A percentile compares a stretch with the other conserved stretches of the same genome.
These are phyloP conservation scores for Arachnopeziza araneosa DNA, from an alignment of 2,329 filamentous ascomycete species.

Conservation along the genomic window DNA sequence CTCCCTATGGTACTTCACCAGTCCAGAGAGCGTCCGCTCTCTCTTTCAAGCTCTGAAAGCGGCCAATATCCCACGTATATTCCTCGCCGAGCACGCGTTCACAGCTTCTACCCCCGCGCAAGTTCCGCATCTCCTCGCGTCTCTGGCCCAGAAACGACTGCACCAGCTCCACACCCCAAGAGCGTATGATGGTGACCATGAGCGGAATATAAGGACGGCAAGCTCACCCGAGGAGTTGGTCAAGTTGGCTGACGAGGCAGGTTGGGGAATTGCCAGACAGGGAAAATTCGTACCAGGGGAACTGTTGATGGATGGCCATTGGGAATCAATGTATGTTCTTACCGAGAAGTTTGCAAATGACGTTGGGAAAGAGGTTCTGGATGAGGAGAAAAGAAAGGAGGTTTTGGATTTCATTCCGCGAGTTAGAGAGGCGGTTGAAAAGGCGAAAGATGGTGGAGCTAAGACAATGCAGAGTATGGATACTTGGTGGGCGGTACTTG, in stretches of 20 bases:
- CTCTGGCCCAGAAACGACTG: constrained; percentile 11
- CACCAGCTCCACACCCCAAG: not conserved
- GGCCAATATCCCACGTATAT: not conserved
- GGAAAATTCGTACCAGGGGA: not conserved
- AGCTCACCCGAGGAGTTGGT: not conserved
- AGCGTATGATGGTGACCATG: not conserved
- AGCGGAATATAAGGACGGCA: not conserved
- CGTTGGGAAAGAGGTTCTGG: not conserved
- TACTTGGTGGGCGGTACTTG: not conserved
- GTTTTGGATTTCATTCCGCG: not conserved
- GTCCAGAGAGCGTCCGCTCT: constrained; percentile 30
- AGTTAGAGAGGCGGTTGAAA: not conserved
- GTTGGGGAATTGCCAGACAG: not conserved
- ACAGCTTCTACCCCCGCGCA: constrained; percentile 35
- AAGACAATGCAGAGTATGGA: not conserved
- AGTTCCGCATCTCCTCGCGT: constrained; percentile 46
- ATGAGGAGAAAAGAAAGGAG: not conserved
- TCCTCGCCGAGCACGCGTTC: constrained; percentile 43
- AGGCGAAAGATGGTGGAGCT: not conserved
- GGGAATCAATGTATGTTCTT: not conserved
- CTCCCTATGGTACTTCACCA: constrained; percentile 49
- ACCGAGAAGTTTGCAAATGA: not conserved
- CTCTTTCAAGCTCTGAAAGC: constrained; percentile 36
- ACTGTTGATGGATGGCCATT: not conserved
- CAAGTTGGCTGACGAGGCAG: not conserved